Base-by-base conservation (phyloP, 768 basidiomycete species). In the Rubroboletus satanas region DNA sequence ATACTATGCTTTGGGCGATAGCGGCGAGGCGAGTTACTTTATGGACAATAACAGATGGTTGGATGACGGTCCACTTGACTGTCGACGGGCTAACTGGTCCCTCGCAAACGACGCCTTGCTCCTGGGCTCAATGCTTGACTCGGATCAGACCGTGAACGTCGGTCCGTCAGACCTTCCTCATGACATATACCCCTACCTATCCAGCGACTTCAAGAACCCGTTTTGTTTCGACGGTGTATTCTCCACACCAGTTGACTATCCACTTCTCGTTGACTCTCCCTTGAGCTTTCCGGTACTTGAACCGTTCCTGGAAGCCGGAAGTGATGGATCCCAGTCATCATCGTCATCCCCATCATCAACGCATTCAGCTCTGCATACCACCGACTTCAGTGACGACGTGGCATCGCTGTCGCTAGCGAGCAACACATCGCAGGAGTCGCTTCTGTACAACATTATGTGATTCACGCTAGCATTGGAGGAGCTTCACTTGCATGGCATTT, bases 261-360 rank as follows among this genome's bases (percentile, higher is more conserved):
- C 61, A 23, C 36, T 58, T 35, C 45, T 59, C 12, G 7, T 15
- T 21, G 18, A 43, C 21, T 49, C 62, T 36, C 55, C 57, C 44
- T 52, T 51, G 32, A 35, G 49, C 15, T 33, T 59, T 28, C 54
- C 62, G n/a, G 10, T 39, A 9, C 45, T 55, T 21, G 61, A 57
- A 18, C 54, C 54, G 11, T 65, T 65, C 47, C 44, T 49, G 41
- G 64, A 62, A 53, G 37, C 51, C 5, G 51, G 51, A 36, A 61
- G 55, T 14, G 56, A 62, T 23, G 50, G 45, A 29, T 59, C 52
- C 10, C 61, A 56, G 29, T 67, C 65, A 11, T 52, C 53, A 12
- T 63, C 55, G 32, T 62, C 66, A 44, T 64, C 66, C 7, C 65
- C 67, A 36, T 57, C 59, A 23, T 70, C 72, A 32, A 58, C 52